Conservation (phyloP, 2,329 filamentous ascomycete genomes). For the Capronia coronata region DNA sequence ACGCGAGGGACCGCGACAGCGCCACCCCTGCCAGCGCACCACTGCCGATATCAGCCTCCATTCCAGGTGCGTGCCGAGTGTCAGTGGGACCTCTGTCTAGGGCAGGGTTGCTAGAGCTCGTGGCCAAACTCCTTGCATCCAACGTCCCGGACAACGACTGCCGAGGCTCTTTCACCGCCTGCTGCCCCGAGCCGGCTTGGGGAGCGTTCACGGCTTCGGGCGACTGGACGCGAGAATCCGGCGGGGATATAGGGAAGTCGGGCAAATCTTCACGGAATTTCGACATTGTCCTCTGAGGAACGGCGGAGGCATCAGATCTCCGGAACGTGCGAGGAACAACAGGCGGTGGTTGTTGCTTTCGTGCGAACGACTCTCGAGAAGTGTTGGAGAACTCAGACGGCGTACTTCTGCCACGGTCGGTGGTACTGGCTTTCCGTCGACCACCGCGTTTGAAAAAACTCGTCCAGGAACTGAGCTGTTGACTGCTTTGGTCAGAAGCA, state of each 20-base stretch:
- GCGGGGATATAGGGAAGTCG: constrained; percentile 77
- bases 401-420: constrained; percentile 42
- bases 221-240: constrained; percentile 72
- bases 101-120: constrained; percentile 29
- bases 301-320: constrained; percentile 39
- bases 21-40: constrained; percentile 26
- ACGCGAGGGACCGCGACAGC: constrained; percentile 79
- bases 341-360: constrained; percentile 42
- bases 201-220: constrained; percentile 51
- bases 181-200: constrained; percentile 4
- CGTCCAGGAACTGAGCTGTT: constrained; percentile 52
- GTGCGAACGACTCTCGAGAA: constrained; percentile 76
- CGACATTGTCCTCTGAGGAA: constrained; percentile 75
- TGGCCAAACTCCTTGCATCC: constrained; percentile 27
- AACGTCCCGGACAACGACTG: constrained; percentile 25
- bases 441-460: constrained; percentile 66
- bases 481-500: constrained; percentile 49
- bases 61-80: constrained; percentile 6
- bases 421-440: constrained; percentile 51
- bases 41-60: constrained; percentile 17
- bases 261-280: constrained; percentile 90
- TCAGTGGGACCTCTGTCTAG: constrained; percentile 13
- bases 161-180: constrained; percentile 10
- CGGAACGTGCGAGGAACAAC: constrained; percentile 39
- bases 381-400: constrained; percentile 86